Evolutionary conservation across 352 stramenopile species (phyloP), one percentile per base, ranked within the genome.

Genomic region (Globisporangium recalcitrans): DNA sequence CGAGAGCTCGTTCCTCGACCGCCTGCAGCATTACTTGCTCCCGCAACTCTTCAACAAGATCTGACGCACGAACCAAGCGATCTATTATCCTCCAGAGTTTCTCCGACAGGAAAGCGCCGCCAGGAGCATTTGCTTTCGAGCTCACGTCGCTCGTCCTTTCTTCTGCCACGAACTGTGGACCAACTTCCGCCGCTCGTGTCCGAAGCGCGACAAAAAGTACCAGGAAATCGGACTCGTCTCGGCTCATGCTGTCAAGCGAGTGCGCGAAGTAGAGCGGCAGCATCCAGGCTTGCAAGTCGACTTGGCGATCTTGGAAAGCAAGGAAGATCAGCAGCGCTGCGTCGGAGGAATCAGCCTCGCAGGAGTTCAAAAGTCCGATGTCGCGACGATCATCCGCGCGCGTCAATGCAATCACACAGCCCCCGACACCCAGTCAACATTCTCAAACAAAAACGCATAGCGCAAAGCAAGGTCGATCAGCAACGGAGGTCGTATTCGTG

Each of bases 101-200:
- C 48, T 64, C n/a, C 22, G 34, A 11, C 34, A 49, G 7, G 8
- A 24, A 44, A 5, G 22, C 21, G 27, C 13, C 7, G n/a, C 19
- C 16, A 52, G 47, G 1, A 14, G 21, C 13, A 44, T 68, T 26
- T 68, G 55, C 48, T 55, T 47, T 16, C 21, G 48, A 19, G 10
- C n/a, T 1, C 7, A 29, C 14, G 29, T 13, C n/a, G 36, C 29
- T 8, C 55, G 34, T 5, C 62, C 55, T 5, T 19, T 42, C 38
- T 68, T 63, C 36, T 68, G 55, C 46, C n/a, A 58, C 19, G 48
- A 63, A 11, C 5, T 56, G 2, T 68, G 55, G 62, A 59, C 26
- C 24, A 67, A 67, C 31, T 58, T 63, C 36, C 16, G 38, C 4
- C 34, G n/a, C 5, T 57, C 51, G 19, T 68, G 61, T 54, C n/a